Percentiles rank a stretch among this genome's conserved stretches.
Evolutionary conservation across 345 rosid genomes (phyloP).

Genomic region (Carallia brachiata): DNA sequence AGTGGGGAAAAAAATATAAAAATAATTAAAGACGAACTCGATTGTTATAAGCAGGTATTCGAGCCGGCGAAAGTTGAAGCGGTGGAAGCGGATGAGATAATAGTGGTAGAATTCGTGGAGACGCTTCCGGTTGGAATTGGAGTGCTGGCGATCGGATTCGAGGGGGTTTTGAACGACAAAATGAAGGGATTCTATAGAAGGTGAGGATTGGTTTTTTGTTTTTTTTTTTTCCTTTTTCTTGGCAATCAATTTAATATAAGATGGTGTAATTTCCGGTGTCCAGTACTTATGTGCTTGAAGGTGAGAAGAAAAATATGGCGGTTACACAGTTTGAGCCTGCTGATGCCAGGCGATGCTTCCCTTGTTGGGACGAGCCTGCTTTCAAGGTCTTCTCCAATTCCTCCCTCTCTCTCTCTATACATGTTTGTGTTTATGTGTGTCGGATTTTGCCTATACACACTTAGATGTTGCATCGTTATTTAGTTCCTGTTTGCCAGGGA

Average conservation of each 20-base stretch:
- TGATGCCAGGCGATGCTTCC: slow-evolving; percentile 93
- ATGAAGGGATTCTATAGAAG: slow-evolving; percentile 95
- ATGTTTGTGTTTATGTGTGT: no score
- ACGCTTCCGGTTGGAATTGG: slow-evolving; percentile 71
- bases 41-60: slow-evolving; percentile 38
- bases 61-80: slow-evolving; percentile 49
- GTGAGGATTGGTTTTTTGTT: slow-evolving; percentile 20
- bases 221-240: background rate
- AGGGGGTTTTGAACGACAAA: slow-evolving; percentile 71
- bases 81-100: slow-evolving; percentile 66
- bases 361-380: slow-evolving; percentile 99
- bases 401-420: no score
- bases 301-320: slow-evolving; percentile 95
- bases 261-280: no score
- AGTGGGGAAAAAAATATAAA: no score
- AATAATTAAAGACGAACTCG: background rate
- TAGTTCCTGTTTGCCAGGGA: background rate
- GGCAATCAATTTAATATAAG: no score
- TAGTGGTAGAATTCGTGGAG: slow-evolving; percentile 71
- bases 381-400: slow-evolving; percentile 59
- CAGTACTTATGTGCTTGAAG: slow-evolving; percentile 74
- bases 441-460: no score
- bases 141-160: slow-evolving; percentile 52
- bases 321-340: slow-evolving; percentile 98
- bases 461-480: background rate